phyloP scores from a whole-genome alignment of 1,284 basidiomycete species.

The Hymenochaete sp. region DNA sequence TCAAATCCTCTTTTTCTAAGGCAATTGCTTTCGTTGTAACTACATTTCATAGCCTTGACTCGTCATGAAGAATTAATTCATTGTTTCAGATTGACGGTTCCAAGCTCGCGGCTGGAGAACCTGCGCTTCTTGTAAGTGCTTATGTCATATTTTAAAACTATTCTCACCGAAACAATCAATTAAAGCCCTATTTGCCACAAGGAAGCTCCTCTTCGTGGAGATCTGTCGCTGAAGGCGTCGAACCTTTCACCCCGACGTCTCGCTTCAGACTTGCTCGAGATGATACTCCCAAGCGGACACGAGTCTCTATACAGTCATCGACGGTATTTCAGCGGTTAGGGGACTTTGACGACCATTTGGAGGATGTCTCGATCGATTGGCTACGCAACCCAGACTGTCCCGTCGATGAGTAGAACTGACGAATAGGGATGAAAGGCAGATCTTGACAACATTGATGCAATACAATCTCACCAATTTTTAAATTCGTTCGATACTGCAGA shows the following conservation, averaged over 20 bases:
- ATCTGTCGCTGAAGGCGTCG: constrained; percentile 25
- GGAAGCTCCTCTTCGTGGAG: constrained; percentile 36
- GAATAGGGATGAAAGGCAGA: too few species aligned
- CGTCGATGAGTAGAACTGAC: constrained; percentile 7
- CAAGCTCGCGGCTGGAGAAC: constrained; percentile 38
- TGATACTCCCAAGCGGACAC: too few species aligned
- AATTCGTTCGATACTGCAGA: too few species aligned
- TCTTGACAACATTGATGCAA: too few species aligned
- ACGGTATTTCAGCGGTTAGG: constrained; percentile 47
- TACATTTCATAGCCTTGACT: constrained; percentile 9
- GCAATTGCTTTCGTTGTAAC: constrained; percentile 59
- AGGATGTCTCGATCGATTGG: constrained; percentile 65
- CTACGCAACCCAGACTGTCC: constrained; percentile 42
- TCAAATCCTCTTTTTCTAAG: constrained; percentile 42
- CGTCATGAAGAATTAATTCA: constrained; percentile 6
- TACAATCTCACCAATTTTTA: neutral
- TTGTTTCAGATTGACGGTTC: constrained; percentile 46
- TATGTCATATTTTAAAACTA: neutral
- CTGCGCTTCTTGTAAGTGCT: constrained; percentile 47
- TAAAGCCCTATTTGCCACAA: constrained; percentile 40
- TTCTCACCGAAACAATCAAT: constrained; percentile 4
- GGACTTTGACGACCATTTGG: constrained; percentile 73
- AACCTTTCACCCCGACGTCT: constrained; percentile 38
- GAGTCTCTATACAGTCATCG: too few species aligned
- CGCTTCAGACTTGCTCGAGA: constrained; percentile 42